These are phyloP conservation scores for Claviceps lovelessii DNA, from an alignment of 2,329 filamentous ascomycete species.

Conservation along the genomic window DNA sequence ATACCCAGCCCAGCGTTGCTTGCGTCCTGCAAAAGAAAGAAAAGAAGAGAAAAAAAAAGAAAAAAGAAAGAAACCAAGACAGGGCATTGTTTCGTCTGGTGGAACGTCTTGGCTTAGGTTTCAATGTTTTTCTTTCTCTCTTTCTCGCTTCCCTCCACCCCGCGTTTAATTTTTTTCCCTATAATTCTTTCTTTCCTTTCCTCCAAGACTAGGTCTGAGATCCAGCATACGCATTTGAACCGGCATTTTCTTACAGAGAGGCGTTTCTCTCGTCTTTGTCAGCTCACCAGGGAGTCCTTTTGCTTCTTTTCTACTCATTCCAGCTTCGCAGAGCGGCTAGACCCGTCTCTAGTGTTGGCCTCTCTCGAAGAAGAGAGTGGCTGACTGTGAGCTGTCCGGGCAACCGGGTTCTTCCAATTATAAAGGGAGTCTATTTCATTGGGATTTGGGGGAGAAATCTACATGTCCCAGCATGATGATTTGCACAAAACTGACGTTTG, in stretches of 20 bases:
- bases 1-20: not conserved
- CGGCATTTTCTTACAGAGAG: not conserved
- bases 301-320: not conserved
- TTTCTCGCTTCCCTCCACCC: too few species aligned
- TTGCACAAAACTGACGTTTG: slow-evolving; percentile 12
- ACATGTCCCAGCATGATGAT: slow-evolving; percentile 1
- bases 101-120: too few species aligned
- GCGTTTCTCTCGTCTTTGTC: not conserved
- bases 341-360: not conserved
- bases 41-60: too few species aligned
- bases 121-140: too few species aligned
- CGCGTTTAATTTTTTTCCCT: not conserved
- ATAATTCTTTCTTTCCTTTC: not conserved
- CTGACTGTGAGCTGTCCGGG: slow-evolving; percentile 8
- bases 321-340: not conserved
- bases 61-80: too few species aligned
- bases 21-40: too few species aligned
- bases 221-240: not conserved
- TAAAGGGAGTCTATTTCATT: not conserved
- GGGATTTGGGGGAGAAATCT: not conserved
- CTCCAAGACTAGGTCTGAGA: not conserved
- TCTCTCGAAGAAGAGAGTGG: not conserved
- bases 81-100: not conserved
- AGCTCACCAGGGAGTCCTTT: not conserved
- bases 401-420: not conserved